Evolutionary conservation across 768 basidiomycete species (phyloP).

Genomic region (Pulveroboletus sp.): DNA sequence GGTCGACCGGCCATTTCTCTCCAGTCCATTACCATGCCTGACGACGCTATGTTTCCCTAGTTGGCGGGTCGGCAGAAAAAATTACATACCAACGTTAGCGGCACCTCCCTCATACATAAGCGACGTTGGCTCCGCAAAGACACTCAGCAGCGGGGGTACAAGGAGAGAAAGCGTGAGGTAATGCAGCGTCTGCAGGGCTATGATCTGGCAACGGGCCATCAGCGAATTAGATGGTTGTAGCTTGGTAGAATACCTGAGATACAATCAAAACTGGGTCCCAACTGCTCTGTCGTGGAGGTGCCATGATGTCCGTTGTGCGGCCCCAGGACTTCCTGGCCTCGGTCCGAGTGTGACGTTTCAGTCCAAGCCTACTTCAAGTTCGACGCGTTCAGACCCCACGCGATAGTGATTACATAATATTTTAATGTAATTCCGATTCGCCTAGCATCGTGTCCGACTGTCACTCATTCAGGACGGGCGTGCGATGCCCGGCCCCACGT

Average conservation of each 20-base stretch:
- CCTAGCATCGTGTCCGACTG: neutral
- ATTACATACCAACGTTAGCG: constrained; percentile 64
- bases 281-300: constrained; percentile 42
- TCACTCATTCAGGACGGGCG: constrained; percentile 1
- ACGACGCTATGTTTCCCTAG: constrained; percentile 3
- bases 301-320: constrained; percentile 22
- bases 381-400: neutral
- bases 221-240: neutral
- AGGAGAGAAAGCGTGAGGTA: constrained; percentile 85
- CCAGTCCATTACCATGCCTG: constrained; percentile 97
- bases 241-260: constrained; percentile 58
- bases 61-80: neutral
- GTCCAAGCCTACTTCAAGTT: no score
- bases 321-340: neutral
- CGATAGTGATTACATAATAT: constrained; percentile 13
- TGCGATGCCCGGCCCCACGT: constrained; percentile 26
- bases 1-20: constrained; percentile 86
- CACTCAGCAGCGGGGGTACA: constrained; percentile 69
- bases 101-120: constrained; percentile 74
- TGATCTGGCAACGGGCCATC: constrained; percentile 57
- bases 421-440: neutral
- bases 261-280: constrained; percentile 91
- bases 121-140: constrained; percentile 70
- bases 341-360: neutral
- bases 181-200: constrained; percentile 89